phyloP scores from a whole-genome alignment of 2,329 filamentous ascomycete species.

The Annulohypoxylon truncatum region DNA sequence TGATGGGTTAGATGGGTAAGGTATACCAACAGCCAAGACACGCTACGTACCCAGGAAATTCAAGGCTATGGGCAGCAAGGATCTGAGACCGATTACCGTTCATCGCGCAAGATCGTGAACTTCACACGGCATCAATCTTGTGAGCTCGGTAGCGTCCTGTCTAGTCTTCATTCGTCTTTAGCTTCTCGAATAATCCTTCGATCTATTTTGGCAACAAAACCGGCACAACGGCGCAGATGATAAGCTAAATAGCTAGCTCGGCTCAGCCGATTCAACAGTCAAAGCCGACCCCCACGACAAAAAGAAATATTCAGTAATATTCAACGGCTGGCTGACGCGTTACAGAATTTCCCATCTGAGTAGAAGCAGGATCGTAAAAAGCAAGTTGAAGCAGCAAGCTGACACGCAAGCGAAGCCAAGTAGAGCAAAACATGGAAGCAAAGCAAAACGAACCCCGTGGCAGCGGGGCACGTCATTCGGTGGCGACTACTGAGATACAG shows the following conservation, averaged over 20 bases:
- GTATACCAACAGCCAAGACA: slow-evolving; percentile 38
- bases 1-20: slow-evolving; percentile 43
- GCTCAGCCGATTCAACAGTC: slow-evolving; percentile 14
- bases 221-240: slow-evolving; percentile 20
- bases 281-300: slow-evolving; percentile 18
- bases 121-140: slow-evolving; percentile 23
- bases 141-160: slow-evolving; percentile 12
- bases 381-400: background rate
- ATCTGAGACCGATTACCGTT: slow-evolving; percentile 13
- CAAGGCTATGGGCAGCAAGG: slow-evolving; percentile 27
- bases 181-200: slow-evolving; percentile 14
- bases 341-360: slow-evolving; percentile 31
- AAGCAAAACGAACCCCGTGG: background rate
- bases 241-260: slow-evolving; percentile 10
- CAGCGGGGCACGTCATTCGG: slow-evolving; percentile 33
- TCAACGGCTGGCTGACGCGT: slow-evolving; percentile 30
- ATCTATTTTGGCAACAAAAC: slow-evolving; percentile 23
- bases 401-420: slow-evolving; percentile 6
- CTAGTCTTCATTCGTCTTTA: slow-evolving; percentile 21
- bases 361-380: slow-evolving; percentile 15
- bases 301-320: slow-evolving; percentile 11
- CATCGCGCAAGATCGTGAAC: slow-evolving; percentile 31
- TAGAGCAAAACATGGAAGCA: slow-evolving; percentile 14
- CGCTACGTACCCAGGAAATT: slow-evolving; percentile 31
- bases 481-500: slow-evolving; percentile 24